Evolutionary conservation across 495 filamentous ascomycete genomes (phyloP).

Genomic region (Chaetomium cochliodes): DNA sequence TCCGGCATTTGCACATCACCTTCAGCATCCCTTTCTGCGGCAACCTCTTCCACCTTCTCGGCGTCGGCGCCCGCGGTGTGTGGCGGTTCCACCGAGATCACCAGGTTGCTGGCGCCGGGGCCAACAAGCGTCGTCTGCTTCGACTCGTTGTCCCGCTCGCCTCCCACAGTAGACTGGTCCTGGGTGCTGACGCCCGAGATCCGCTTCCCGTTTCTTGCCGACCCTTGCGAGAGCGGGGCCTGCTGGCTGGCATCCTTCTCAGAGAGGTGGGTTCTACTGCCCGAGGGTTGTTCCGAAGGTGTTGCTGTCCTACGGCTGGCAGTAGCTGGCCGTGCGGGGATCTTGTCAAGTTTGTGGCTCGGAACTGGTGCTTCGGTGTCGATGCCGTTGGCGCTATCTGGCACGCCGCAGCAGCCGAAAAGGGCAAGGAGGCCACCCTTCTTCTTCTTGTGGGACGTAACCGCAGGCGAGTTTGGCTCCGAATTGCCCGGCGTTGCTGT

Average conservation of each 20-base stretch:
- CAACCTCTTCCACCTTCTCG: constrained; percentile 32
- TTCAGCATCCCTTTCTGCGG: constrained; percentile 47
- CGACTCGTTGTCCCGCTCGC: constrained; percentile 46
- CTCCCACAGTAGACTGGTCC: constrained; percentile 44
- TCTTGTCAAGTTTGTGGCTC: constrained; percentile 61
- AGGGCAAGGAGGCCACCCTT: constrained; percentile 66
- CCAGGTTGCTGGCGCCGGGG: constrained; percentile 38
- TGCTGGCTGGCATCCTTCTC: constrained; percentile 45
- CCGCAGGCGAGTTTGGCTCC: constrained; percentile 48
- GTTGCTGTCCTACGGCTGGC: constrained; percentile 56
- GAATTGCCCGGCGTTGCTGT: constrained; percentile 47
- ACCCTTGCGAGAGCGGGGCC: constrained; percentile 34
- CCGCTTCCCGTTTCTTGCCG: constrained; percentile 41
- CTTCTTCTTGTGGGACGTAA: constrained; percentile 55
- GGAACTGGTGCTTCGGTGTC: constrained; percentile 62
- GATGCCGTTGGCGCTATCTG: constrained; percentile 60
- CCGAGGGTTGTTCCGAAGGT: constrained; percentile 54
- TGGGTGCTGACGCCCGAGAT: constrained; percentile 45
- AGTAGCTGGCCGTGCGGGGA: constrained; percentile 52
- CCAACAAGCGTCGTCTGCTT: constrained; percentile 47
- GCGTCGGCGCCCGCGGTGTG: constrained; percentile 27
- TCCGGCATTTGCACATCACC: constrained; percentile 65
- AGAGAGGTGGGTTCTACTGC: constrained; percentile 48
- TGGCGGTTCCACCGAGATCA: constrained; percentile 48
- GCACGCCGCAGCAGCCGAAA: constrained; percentile 75